phyloP scores from a whole-genome alignment of 495 filamentous ascomycete genomes.

The Poronia punctata region DNA sequence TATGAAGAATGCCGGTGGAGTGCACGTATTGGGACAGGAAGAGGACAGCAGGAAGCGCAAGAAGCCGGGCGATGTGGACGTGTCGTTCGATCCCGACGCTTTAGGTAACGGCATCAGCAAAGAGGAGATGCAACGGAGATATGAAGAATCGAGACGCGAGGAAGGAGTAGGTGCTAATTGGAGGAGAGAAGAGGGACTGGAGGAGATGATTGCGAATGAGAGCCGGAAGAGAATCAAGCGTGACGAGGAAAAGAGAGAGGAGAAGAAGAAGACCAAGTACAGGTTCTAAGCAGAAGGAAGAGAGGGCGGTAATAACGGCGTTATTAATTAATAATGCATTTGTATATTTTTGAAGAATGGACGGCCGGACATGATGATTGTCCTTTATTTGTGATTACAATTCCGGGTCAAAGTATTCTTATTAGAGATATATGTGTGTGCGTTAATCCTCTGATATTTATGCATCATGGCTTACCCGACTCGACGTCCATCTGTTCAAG shows the following conservation, averaged over 20 bases:
- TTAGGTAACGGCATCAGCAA: slow-evolving; percentile 68
- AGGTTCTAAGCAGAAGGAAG: slow-evolving; percentile 21
- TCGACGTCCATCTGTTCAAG: no score
- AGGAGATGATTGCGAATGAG: slow-evolving; percentile 94
- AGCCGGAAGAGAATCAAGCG: slow-evolving; percentile 80
- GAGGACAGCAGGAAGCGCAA: slow-evolving; percentile 80
- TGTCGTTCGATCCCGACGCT: slow-evolving; percentile 77
- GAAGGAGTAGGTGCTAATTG: slow-evolving; percentile 60
- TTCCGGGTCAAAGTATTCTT: no score
- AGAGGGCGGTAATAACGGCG: not conserved
- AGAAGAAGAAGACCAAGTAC: slow-evolving; percentile 33
- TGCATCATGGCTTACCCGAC: no score
- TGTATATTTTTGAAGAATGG: no score
- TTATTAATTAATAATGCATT: not conserved
- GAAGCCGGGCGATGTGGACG: slow-evolving; percentile 91
- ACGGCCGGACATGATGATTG: no score
- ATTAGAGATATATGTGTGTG: no score
- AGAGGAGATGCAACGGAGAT: slow-evolving; percentile 51
- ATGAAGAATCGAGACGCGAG: slow-evolving; percentile 69
- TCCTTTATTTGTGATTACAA: no score
- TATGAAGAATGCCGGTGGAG: slow-evolving; percentile 41
- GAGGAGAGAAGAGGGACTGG: slow-evolving; percentile 87
- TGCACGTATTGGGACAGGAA: slow-evolving; percentile 68
- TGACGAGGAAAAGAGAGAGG: slow-evolving; percentile 66
- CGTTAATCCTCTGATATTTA: no score